A percentile compares a stretch with the other conserved stretches of the same genome.
Evolutionary conservation across 1,284 basidiomycete genomes (phyloP).

Genomic region (Ganoderma sinense): DNA sequence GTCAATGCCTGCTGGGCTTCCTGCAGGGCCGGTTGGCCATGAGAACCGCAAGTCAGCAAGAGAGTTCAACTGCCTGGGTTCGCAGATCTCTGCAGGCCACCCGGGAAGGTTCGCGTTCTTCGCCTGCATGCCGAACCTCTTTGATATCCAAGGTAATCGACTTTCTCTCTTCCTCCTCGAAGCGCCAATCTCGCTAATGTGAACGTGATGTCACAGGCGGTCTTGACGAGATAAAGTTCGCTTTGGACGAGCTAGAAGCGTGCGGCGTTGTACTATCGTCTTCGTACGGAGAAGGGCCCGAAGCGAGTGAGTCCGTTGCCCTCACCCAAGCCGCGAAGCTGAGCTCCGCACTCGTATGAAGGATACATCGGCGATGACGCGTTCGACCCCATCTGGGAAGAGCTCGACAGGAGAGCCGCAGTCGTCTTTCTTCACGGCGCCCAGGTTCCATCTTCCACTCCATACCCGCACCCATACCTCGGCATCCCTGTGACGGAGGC

Average conservation of each 20-base stretch:
- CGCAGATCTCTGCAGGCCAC: constrained; percentile 53
- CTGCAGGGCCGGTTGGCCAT: constrained; percentile 47
- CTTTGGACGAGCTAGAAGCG: constrained; percentile 63
- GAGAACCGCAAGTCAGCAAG: constrained; percentile 53
- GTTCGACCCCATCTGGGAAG: constrained; percentile 72
- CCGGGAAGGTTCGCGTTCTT: constrained; percentile 71
- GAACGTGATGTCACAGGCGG: constrained; percentile 46
- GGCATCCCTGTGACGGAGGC: constrained; percentile 75
- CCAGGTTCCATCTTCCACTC: constrained; percentile 67
- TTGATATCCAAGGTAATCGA: constrained; percentile 61
- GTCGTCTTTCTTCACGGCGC: constrained; percentile 76
- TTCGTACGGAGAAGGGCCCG: constrained; percentile 57
- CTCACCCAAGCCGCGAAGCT: background rate
- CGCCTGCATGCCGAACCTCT: constrained; percentile 65
- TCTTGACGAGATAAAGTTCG: constrained; percentile 62
- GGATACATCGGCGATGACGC: constrained; percentile 69
- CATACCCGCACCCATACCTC: constrained; percentile 64
- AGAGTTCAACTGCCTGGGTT: constrained; percentile 54
- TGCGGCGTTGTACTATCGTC: constrained; percentile 70
- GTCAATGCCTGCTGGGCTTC: constrained; percentile 66
- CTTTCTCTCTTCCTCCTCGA: background rate
- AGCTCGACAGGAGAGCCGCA: constrained; percentile 61
- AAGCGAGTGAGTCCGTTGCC: constrained; percentile 36
- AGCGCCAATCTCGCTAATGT: background rate
- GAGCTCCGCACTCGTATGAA: constrained; percentile 34